Conservation (phyloP, 2,329 filamentous ascomycete species). For the Cytospora paraplurivora region DNA sequence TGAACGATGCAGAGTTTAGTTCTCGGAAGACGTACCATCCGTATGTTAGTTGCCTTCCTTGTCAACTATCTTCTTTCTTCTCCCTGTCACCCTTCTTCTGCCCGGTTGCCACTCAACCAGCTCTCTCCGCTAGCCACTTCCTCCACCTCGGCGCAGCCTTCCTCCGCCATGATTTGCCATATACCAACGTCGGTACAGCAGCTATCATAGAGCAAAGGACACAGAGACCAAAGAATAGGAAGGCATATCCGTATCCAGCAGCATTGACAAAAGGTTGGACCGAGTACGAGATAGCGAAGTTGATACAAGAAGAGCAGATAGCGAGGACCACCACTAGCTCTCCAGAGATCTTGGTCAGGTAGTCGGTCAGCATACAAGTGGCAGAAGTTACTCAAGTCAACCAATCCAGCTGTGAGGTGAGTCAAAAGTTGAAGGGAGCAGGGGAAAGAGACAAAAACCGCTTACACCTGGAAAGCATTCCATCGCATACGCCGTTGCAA, state of each 20-base stretch:
- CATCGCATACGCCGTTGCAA: constrained; percentile 46
- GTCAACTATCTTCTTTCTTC: background rate
- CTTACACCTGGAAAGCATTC: constrained; percentile 42
- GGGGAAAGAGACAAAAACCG: background rate
- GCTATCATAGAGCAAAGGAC: constrained; percentile 35
- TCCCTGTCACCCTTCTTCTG: background rate
- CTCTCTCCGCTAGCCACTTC: background rate
- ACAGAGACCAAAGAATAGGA: constrained; percentile 40
- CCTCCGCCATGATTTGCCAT: constrained; percentile 39
- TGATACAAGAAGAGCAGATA: constrained; percentile 36
- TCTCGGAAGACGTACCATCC: too few species aligned
- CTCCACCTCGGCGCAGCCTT: constrained; percentile 10
- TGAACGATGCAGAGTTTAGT: too few species aligned
- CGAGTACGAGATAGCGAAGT: constrained; percentile 42
- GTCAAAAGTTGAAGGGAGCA: background rate
- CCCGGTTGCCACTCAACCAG: background rate
- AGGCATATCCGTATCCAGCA: constrained; percentile 35
- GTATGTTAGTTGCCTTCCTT: too few species aligned
- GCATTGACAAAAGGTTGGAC: constrained; percentile 44
- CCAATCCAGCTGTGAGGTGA: too few species aligned
- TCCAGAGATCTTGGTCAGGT: constrained; percentile 37
- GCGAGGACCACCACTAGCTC: constrained; percentile 42
- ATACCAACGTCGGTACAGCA: constrained; percentile 37
- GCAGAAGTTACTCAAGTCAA: too few species aligned
- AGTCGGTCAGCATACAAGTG: background rate